These are phyloP conservation scores for Achlya hypogyna DNA, from an alignment of 352 stramenopile genomes.

Conservation along the genomic window DNA sequence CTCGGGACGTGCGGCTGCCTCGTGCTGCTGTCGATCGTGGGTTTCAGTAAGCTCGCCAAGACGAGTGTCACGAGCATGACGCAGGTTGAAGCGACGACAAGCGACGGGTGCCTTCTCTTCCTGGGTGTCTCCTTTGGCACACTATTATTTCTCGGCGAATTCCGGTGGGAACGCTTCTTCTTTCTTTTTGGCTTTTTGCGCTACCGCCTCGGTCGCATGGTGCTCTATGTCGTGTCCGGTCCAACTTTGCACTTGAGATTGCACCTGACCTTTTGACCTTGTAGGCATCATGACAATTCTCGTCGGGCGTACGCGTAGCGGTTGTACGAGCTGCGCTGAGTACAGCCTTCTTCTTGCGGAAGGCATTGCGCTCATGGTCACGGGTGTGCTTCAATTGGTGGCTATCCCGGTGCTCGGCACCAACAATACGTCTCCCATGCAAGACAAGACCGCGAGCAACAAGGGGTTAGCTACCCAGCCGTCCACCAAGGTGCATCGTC, in stretches of 20 bases:
- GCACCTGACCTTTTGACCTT: neutral
- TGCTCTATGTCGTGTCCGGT: conserved; percentile 45
- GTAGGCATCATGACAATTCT: conserved; percentile 21
- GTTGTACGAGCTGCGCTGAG: conserved; percentile 4
- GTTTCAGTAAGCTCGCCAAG: conserved; percentile 1
- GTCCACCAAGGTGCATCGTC: neutral
- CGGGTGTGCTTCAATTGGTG: neutral
- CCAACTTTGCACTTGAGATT: neutral
- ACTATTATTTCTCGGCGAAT: conserved; percentile 48
- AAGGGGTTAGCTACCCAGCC: neutral
- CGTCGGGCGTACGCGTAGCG: conserved; percentile 5
- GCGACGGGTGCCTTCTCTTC: conserved; percentile 67
- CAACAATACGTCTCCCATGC: conserved; percentile 8
- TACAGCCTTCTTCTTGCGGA: conserved; percentile 13
- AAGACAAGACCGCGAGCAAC: neutral
- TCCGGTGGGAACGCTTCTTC: conserved; percentile 56
- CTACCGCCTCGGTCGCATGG: conserved; percentile 50
- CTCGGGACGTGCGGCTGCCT: conserved; percentile 1
- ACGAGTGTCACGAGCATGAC: neutral
- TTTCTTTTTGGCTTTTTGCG: conserved; percentile 76
- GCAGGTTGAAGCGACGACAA: conserved; percentile 38
- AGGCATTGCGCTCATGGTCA: conserved; percentile 12
- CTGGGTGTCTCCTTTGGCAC: conserved; percentile 53
- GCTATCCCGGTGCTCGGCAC: neutral
- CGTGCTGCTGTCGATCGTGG: conserved; percentile 11